phyloP scores from a whole-genome alignment of 2,329 filamentous ascomycete genomes.

The Trichoderma semiorbis region DNA sequence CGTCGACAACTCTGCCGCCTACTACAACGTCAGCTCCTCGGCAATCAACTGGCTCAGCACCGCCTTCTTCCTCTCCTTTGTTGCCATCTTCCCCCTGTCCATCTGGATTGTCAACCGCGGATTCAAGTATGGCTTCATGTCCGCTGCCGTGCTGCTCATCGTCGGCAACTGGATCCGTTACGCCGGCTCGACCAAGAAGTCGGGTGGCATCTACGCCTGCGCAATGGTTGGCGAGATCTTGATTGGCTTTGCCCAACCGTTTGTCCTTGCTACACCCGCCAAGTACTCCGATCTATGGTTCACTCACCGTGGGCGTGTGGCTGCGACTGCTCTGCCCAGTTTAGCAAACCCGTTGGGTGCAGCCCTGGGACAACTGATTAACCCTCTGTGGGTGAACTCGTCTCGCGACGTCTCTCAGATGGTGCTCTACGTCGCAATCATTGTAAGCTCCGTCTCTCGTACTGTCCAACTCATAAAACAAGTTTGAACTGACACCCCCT shows the following conservation, averaged over 20 bases:
- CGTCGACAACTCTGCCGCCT: constrained; percentile 67
- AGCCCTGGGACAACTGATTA: constrained; percentile 81
- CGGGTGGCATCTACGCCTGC: constrained; percentile 64
- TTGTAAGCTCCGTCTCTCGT: constrained; percentile 52
- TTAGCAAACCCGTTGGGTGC: constrained; percentile 88
- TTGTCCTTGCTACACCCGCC: constrained; percentile 84
- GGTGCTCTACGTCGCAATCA: constrained; percentile 80
- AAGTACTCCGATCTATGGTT: constrained; percentile 96
- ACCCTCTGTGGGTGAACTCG: constrained; percentile 68
- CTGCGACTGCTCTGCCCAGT: constrained; percentile 79
- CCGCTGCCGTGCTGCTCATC: constrained; percentile 68
- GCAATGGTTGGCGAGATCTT: constrained; percentile 91
- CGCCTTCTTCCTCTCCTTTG: constrained; percentile 81
- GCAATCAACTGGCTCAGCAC: constrained; percentile 93
- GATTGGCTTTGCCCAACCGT: constrained; percentile 85
- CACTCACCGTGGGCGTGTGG: constrained; percentile 75
- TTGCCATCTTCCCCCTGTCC: constrained; percentile 64
- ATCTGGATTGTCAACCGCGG: constrained; percentile 78
- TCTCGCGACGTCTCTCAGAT: constrained; percentile 69
- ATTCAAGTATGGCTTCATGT: constrained; percentile 73
- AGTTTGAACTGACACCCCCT: not conserved
- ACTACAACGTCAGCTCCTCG: constrained; percentile 71
- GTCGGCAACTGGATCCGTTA: constrained; percentile 90
- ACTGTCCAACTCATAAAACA: not conserved
- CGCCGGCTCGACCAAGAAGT: constrained; percentile 57